These are phyloP conservation scores for Skeletonema potamos DNA, from an alignment of 108 stramenopile genomes.

Conservation along the genomic window DNA sequence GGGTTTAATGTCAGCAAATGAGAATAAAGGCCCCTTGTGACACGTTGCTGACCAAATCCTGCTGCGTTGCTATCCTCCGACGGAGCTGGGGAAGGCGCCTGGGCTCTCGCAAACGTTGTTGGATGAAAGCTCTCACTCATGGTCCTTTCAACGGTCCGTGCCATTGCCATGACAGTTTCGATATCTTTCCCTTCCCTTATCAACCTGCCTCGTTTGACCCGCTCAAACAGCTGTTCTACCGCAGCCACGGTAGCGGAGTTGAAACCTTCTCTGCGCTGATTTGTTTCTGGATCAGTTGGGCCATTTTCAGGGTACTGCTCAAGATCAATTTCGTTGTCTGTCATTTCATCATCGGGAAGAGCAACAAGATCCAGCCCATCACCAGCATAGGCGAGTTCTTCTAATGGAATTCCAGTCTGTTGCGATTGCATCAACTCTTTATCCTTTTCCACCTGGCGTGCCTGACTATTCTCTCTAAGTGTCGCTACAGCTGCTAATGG, in stretches of 20 bases:
- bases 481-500: constrained; percentile 22
- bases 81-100: constrained; percentile 11
- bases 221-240: constrained; percentile 70
- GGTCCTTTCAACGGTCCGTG: constrained; percentile 3
- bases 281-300: constrained; percentile 55
- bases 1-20: constrained; percentile 62
- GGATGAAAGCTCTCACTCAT: constrained; percentile 4
- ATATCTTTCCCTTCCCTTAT: constrained; percentile 22
- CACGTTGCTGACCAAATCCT: constrained; percentile 34
- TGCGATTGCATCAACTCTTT: constrained; percentile 61
- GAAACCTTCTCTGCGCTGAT: constrained; percentile 52
- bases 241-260: constrained; percentile 70
- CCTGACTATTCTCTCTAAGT: constrained; percentile 28
- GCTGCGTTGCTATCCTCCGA: constrained; percentile 33
- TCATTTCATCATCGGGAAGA: constrained; percentile 59
- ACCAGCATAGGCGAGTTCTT: constrained; percentile 58
- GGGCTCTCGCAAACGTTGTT: constrained; percentile 2
- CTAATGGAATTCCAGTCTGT: constrained; percentile 54
- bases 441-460: constrained; percentile 58
- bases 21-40: constrained; percentile 36
- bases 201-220: constrained; percentile 49
- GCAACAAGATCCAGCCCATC: constrained; percentile 69
- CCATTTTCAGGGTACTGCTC: constrained; percentile 37
- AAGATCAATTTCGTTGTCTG: constrained; percentile 28
- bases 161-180: constrained; percentile 17